phyloP scores from a whole-genome alignment of 352 stramenopile genomes.

The Pythium myriotylum region DNA sequence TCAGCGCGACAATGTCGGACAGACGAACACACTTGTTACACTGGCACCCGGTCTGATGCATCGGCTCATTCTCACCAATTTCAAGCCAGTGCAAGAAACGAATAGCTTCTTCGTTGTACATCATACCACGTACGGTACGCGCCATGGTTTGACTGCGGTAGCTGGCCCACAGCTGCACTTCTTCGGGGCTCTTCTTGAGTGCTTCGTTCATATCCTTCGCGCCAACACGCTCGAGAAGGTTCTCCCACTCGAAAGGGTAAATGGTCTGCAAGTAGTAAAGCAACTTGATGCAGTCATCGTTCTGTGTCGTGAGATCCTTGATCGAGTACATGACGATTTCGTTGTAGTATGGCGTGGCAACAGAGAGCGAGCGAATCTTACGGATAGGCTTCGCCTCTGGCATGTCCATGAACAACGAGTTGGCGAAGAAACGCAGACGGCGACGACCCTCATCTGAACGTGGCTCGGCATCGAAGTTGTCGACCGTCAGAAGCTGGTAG shows the following conservation, averaged over 20 bases:
- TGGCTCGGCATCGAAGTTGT: slow-evolving; percentile 90
- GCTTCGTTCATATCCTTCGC: slow-evolving; percentile 85
- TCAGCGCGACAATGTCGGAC: slow-evolving; percentile 83
- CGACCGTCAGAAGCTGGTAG: slow-evolving; percentile 86
- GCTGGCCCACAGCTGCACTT: slow-evolving; percentile 83
- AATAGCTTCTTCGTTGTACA: slow-evolving; percentile 89
- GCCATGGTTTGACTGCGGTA: slow-evolving; percentile 86
- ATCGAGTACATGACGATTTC: slow-evolving; percentile 92
- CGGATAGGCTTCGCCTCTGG: slow-evolving; percentile 82
- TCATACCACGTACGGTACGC: slow-evolving; percentile 85
- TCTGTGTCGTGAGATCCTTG: slow-evolving; percentile 83
- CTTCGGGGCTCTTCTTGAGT: slow-evolving; percentile 79
- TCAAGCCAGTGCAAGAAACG: slow-evolving; percentile 88
- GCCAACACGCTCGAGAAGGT: slow-evolving; percentile 76
- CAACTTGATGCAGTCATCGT: slow-evolving; percentile 94
- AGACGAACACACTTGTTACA: slow-evolving; percentile 89
- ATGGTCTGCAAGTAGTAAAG: slow-evolving; percentile 95
- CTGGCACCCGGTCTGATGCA: slow-evolving; percentile 74
- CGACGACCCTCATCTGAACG: slow-evolving; percentile 85
- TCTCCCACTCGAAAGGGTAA: slow-evolving; percentile 87
- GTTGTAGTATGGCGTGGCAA: slow-evolving; percentile 90
- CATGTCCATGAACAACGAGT: slow-evolving; percentile 92
- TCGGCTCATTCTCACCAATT: slow-evolving; percentile 87
- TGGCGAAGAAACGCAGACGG: slow-evolving; percentile 85
- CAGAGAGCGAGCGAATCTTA: slow-evolving; percentile 83